These are phyloP conservation scores for Vigna radiata DNA, from an alignment of 306 rosid species.

Conservation along the genomic window DNA sequence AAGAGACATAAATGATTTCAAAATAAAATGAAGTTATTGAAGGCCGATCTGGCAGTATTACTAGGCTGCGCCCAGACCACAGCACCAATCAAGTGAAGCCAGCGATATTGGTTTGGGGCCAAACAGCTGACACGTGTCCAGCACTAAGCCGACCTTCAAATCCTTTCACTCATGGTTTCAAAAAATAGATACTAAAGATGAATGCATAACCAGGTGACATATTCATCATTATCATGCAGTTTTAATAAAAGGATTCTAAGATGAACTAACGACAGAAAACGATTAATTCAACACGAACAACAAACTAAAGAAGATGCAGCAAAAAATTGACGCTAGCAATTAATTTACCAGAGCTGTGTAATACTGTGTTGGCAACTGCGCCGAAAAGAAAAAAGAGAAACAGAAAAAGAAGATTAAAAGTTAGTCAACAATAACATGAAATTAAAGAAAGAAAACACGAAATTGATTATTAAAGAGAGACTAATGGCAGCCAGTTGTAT, in stretches of 20 bases:
- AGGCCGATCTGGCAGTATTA: not conserved
- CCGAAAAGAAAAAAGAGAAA: not conserved
- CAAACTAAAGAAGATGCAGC: not conserved
- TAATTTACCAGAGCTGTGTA: slow-evolving; percentile 82
- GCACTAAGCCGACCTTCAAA: not conserved
- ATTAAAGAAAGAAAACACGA: not conserved
- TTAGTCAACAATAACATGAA: slow-evolving; percentile 28
- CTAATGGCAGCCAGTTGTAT: slow-evolving; percentile 31
- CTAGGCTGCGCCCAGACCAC: not conserved
- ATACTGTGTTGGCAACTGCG: slow-evolving; percentile 85
- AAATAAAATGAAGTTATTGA: not conserved
- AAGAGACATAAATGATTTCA: not conserved
- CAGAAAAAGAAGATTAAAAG: not conserved
- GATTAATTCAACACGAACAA: not conserved
- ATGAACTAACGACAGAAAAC: not conserved
- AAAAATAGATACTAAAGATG: not conserved
- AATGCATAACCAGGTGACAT: not conserved
- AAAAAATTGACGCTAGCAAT: not conserved
- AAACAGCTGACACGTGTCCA: not conserved
- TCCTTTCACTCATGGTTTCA: not conserved
- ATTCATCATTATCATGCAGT: not conserved
- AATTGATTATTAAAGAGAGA: slow-evolving; percentile 6
- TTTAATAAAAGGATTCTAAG: not conserved
- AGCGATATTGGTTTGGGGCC: not conserved
- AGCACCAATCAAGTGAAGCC: not conserved